Conservation (phyloP, 129 eudicot species). For the Escallonia herrerae region DNA sequence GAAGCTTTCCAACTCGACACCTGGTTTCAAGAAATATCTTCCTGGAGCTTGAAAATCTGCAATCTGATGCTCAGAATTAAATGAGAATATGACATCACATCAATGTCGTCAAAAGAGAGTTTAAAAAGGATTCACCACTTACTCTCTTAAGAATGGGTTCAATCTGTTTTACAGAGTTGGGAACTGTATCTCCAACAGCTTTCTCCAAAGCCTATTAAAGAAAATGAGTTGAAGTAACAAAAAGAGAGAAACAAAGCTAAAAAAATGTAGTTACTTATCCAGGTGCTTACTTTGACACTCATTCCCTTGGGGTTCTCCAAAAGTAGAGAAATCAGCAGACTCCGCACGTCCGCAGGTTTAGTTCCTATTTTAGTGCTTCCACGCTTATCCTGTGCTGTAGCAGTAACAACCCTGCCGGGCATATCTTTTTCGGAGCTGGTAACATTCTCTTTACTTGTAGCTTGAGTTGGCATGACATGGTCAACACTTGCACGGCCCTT, state of each 20-base stretch:
- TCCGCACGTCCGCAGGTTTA: conserved; percentile 49
- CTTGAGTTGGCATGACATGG: conserved; percentile 29
- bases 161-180: conserved; percentile 63
- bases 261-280: conserved; percentile 1
- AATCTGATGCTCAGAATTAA: conserved; percentile 39
- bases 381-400: conserved; percentile 28
- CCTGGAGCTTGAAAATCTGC: conserved; percentile 79
- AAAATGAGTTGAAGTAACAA: no score
- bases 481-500: conserved; percentile 43
- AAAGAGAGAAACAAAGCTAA: not conserved
- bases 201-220: conserved; percentile 64
- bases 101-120: conserved; percentile 8
- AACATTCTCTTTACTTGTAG: conserved; percentile 36
- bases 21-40: conserved; percentile 72
- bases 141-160: conserved; percentile 80
- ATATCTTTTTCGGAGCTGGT: conserved; percentile 53
- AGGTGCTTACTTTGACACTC: conserved; percentile 61
- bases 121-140: conserved; percentile 20
- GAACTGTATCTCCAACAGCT: conserved; percentile 61
- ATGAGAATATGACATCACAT: conserved; percentile 10
- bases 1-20: conserved; percentile 45
- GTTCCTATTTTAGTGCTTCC: conserved; percentile 30
- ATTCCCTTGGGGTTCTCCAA: conserved; percentile 75
- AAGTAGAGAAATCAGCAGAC: conserved; percentile 53
- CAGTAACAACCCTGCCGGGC: conserved; percentile 26